Conservation (phyloP, 306 rosid species). For the Biancaea sappan region DNA sequence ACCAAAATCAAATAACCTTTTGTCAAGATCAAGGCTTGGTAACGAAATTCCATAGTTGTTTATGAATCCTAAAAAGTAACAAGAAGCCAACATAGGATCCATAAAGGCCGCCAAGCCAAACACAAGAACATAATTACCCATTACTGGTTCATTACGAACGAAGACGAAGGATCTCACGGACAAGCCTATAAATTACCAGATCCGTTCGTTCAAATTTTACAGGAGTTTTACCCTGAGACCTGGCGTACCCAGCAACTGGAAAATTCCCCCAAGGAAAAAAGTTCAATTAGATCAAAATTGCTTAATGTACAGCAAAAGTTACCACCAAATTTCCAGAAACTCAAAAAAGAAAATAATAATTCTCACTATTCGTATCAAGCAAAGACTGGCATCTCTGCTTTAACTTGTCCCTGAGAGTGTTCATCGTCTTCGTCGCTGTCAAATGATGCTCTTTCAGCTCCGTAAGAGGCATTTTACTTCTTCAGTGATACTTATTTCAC, state of each 20-base stretch:
- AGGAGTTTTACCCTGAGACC: slow-evolving; percentile 67
- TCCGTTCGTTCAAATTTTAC: slow-evolving; percentile 79
- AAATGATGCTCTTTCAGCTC: slow-evolving; percentile 84
- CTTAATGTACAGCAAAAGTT: background rate
- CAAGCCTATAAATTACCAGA: slow-evolving; percentile 47
- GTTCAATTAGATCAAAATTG: slow-evolving; percentile 43
- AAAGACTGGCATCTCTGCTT: slow-evolving; percentile 67
- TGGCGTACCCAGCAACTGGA: slow-evolving; percentile 66
- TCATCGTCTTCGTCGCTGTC: slow-evolving; percentile 65
- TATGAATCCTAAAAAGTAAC: background rate
- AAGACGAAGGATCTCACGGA: background rate
- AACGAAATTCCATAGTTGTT: slow-evolving; percentile 1
- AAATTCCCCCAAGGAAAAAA: slow-evolving; percentile 30
- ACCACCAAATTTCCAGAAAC: background rate
- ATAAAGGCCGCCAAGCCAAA: slow-evolving; percentile 13
- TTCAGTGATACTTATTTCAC: background rate
- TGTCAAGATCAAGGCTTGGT: background rate
- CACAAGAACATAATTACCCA: background rate
- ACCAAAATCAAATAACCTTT: background rate
- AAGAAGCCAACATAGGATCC: background rate
- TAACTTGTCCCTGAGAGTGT: slow-evolving; percentile 64
- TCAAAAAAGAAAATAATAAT: too few relatives aligned
- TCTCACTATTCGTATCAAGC: slow-evolving; percentile 74
- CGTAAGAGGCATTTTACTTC: slow-evolving; percentile 63
- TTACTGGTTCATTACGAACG: background rate